Percentiles rank a stretch among this genome's conserved stretches.
Conservation (phyloP, 805 yeast genomes). For the Spathaspora passalidarum region DNA sequence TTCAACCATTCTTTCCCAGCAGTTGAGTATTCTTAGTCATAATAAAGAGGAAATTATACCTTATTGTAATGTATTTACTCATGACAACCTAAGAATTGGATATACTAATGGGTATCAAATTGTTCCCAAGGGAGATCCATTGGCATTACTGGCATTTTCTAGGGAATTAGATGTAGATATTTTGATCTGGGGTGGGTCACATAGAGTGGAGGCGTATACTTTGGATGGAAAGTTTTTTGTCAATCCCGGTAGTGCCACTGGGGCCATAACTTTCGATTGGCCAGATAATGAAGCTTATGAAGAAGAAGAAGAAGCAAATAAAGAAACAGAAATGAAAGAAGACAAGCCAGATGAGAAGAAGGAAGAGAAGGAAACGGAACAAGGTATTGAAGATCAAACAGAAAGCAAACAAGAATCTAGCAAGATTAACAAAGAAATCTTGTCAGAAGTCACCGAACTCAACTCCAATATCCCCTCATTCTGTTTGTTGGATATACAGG, state of each 20-base stretch:
- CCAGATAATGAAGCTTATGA: conserved; percentile 55
- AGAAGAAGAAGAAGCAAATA: conserved; percentile 26
- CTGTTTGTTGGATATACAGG: conserved; percentile 84
- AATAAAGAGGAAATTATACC: conserved; percentile 42
- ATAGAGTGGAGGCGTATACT: conserved; percentile 88
- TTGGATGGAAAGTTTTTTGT: conserved; percentile 89
- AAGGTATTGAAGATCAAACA: conserved; percentile 3
- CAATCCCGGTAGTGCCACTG: conserved; percentile 97
- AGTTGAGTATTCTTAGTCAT: conserved; percentile 18
- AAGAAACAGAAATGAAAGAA: conserved; percentile 18
- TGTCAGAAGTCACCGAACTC: conserved; percentile 18
- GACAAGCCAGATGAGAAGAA: conserved; percentile 9
- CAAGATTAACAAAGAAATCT: conserved; percentile 13
- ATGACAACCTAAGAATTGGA: conserved; percentile 76
- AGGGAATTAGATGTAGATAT: conserved; percentile 91
- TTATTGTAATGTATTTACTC: conserved; percentile 58
- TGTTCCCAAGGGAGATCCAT: conserved; percentile 84
- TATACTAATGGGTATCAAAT: conserved; percentile 80
- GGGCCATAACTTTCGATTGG: conserved; percentile 68
- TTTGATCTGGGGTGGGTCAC: conserved; percentile 90
- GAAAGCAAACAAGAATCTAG: conserved; percentile 9
- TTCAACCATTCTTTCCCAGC: conserved; percentile 33
- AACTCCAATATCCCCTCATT: conserved; percentile 69
- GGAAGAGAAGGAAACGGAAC: conserved; percentile 8
- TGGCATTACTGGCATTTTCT: conserved; percentile 76